phyloP scores from a whole-genome alignment of 495 filamentous ascomycete species.

The Aspergillus sclerotiicarbonarius region DNA sequence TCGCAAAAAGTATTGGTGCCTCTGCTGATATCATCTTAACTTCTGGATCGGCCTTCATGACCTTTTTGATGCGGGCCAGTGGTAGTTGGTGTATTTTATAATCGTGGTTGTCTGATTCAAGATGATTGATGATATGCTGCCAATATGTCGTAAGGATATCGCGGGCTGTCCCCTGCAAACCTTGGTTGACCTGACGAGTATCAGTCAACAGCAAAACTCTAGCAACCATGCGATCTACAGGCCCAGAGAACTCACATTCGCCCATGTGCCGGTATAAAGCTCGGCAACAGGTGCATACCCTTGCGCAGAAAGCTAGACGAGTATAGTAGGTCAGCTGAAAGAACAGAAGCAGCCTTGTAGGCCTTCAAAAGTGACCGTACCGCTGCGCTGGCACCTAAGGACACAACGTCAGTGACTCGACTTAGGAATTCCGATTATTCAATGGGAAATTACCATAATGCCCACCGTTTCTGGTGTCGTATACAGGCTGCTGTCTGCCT shows the following conservation, averaged over 20 bases:
- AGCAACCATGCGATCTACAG: conserved; percentile 2
- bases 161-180: conserved; percentile 86
- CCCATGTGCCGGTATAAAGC: conserved; percentile 90
- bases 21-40: conserved; percentile 99
- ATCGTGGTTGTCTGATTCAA: conserved; percentile 93
- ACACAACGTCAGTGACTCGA: conserved; percentile 12
- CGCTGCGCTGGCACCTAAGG: conserved; percentile 73
- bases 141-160: conserved; percentile 98
- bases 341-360: neutral
- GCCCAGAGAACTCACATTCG: conserved; percentile 66
- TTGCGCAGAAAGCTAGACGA: conserved; percentile 61
- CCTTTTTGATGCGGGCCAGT: conserved; percentile 96
- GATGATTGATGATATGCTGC: conserved; percentile 94
- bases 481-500: conserved; percentile 61
- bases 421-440: neutral
- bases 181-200: conserved; percentile 78
- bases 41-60: conserved; percentile 99
- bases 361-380: conserved; percentile 48
- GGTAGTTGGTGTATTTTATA: conserved; percentile 97
- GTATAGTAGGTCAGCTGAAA: conserved; percentile 16
- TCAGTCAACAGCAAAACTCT: conserved; percentile 9
- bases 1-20: conserved; percentile 95
- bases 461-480: conserved; percentile 78
- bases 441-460: conserved; percentile 70
- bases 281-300: conserved; percentile 81